These are phyloP conservation scores for Vitis hybrid DNA, from an alignment of 177 flowering plant genomes.

Conservation along the genomic window DNA sequence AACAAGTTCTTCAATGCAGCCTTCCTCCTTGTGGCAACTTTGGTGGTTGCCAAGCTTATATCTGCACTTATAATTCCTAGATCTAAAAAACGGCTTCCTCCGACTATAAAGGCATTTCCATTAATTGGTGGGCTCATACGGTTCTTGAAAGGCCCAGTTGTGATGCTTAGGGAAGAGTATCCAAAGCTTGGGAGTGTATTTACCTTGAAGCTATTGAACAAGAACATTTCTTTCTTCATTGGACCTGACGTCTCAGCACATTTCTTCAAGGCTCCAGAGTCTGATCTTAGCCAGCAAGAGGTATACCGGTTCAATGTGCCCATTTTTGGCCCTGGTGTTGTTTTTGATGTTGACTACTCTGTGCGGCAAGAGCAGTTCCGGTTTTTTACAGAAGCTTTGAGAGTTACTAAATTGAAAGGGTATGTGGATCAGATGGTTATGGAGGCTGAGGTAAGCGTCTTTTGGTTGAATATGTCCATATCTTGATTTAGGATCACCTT, in stretches of 20 bases:
- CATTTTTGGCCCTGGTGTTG: slow-evolving; percentile 97
- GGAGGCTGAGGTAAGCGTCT: slow-evolving; percentile 71
- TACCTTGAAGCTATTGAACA: slow-evolving; percentile 59
- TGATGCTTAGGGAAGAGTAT: slow-evolving; percentile 86
- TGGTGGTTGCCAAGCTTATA: slow-evolving; percentile 65
- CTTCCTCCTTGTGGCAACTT: slow-evolving; percentile 56
- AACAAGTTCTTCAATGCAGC: slow-evolving; percentile 52
- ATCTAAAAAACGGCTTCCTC: slow-evolving; percentile 75
- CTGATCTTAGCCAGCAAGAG: slow-evolving; percentile 98
- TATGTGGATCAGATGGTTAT: slow-evolving; percentile 96
- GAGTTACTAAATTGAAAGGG: slow-evolving; percentile 77
- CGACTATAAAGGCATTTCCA: slow-evolving; percentile 59
- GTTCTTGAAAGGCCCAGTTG: slow-evolving; percentile 88
- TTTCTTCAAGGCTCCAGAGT: slow-evolving; percentile 90
- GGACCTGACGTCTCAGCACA: slow-evolving; percentile 89
- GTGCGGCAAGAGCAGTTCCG: slow-evolving; percentile 95
- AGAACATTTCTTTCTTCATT: slow-evolving; percentile 69
- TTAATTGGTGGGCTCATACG: slow-evolving; percentile 70
- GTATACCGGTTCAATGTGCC: slow-evolving; percentile 98
- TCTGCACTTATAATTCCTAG: slow-evolving; percentile 47
- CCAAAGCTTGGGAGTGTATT: slow-evolving; percentile 93
- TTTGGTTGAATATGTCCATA: no score
- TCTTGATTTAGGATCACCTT: no score
- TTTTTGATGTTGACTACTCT: slow-evolving; percentile 90
- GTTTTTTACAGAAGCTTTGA: slow-evolving; percentile 85